A percentile compares a stretch with the other conserved stretches of the same genome.
These are phyloP conservation scores for Cladosporium colombiae DNA, from an alignment of 2,329 filamentous ascomycete genomes.

Conservation along the genomic window DNA sequence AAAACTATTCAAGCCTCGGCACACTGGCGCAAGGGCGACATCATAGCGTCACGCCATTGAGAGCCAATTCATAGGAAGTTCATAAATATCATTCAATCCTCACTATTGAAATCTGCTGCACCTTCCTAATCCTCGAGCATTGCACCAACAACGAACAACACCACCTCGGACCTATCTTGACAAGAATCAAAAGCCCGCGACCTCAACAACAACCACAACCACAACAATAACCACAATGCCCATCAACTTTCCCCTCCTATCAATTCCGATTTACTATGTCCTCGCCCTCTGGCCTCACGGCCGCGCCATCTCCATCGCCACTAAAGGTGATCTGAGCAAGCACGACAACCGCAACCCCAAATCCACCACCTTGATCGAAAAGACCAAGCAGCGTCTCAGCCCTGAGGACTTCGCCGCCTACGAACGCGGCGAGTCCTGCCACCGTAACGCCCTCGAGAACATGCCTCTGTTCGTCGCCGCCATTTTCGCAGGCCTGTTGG, in stretches of 20 bases:
- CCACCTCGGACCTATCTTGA: not conserved
- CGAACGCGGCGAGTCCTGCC: slow-evolving; percentile 49
- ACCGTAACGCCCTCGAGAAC: slow-evolving; percentile 50
- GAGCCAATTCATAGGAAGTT: not conserved
- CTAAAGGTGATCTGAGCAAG: slow-evolving; percentile 37
- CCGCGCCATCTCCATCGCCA: slow-evolving; percentile 41
- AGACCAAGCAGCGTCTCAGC: slow-evolving; percentile 41
- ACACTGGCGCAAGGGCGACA: not conserved
- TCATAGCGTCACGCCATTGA: not conserved
- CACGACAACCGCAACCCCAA: slow-evolving; percentile 50
- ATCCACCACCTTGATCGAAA: slow-evolving; percentile 35
- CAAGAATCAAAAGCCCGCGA: not conserved
- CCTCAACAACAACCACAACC: not conserved
- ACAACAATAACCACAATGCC: slow-evolving; percentile 21
- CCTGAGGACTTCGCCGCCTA: slow-evolving; percentile 42
- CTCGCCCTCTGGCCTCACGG: slow-evolving; percentile 45
- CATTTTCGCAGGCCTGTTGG: slow-evolving; percentile 47
- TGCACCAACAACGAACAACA: not conserved
- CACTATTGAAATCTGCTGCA: not conserved
- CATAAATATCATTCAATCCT: not conserved
- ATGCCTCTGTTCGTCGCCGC: slow-evolving; percentile 49
- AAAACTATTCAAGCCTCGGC: not conserved
- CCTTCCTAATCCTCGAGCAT: not conserved
- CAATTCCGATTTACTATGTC: slow-evolving; percentile 48
- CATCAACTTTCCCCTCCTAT: slow-evolving; percentile 45